These are phyloP conservation scores for Monsonia emarginata DNA, from an alignment of 441 rosid species.

Conservation along the genomic window DNA sequence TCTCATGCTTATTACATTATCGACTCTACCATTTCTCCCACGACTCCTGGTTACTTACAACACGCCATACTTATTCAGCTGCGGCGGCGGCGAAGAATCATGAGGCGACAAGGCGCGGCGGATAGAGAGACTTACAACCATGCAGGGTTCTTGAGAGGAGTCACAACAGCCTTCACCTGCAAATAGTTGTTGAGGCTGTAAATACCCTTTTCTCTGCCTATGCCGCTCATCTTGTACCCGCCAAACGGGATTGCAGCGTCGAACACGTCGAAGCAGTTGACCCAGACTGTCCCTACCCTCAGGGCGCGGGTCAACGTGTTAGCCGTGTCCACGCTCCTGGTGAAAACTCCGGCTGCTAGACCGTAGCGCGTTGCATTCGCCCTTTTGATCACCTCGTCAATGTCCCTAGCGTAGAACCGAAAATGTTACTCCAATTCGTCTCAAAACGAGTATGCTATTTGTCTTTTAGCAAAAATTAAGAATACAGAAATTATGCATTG, in stretches of 20 bases:
- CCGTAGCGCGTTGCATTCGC: slow-evolving; percentile 29
- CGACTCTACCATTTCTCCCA: no score
- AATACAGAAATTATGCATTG: no score
- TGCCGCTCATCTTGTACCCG: slow-evolving; percentile 77
- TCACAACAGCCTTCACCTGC: slow-evolving; percentile 72
- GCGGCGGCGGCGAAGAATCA: no score
- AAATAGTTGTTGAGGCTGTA: slow-evolving; percentile 58
- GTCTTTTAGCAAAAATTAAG: no score
- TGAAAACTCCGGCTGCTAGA: slow-evolving; percentile 60
- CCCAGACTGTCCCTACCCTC: slow-evolving; percentile 51
- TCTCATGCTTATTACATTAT: no score
- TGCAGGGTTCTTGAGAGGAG: slow-evolving; percentile 59
- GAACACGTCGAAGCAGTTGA: slow-evolving; percentile 49
- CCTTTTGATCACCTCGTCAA: slow-evolving; percentile 19
- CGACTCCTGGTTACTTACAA: no score
- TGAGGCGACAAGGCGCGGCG: no score
- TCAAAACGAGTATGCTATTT: no score
- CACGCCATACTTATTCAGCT: no score
- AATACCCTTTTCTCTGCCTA: slow-evolving; percentile 60
- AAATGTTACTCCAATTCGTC: no score
- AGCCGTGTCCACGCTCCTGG: slow-evolving; percentile 54
- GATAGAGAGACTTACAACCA: slow-evolving; percentile 40
- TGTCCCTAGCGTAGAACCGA: no score
- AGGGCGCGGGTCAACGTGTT: slow-evolving; percentile 48
- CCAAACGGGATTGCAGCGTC: slow-evolving; percentile 64